Evolutionary conservation across 148 eudicot genomes (phyloP).

Genomic region (Rhododendron simsii): DNA sequence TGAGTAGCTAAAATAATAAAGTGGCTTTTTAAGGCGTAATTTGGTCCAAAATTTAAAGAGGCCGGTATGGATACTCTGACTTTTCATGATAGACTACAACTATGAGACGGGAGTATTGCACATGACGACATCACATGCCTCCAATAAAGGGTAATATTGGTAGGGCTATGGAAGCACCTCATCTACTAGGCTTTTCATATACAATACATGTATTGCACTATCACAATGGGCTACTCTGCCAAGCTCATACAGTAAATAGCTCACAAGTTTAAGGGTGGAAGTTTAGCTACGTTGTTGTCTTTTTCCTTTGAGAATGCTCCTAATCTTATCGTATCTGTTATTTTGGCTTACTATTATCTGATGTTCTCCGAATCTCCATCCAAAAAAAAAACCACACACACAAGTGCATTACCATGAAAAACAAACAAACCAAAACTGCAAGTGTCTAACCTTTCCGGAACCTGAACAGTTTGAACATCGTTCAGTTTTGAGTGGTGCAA

Average conservation of each 20-base stretch:
- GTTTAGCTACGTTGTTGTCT: neutral
- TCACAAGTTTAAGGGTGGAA: neutral
- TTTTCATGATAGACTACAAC: neutral
- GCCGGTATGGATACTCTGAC: neutral
- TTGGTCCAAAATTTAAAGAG: no score
- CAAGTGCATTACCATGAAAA: neutral
- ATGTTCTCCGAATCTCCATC: neutral
- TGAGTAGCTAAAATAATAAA: no score
- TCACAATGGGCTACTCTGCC: neutral
- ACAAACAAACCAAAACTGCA: neutral
- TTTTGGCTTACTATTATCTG: neutral
- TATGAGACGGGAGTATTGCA: neutral
- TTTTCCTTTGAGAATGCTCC: neutral
- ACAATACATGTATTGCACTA: neutral
- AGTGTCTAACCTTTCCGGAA: constrained; percentile 68
- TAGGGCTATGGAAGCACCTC: neutral
- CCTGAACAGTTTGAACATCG: constrained; percentile 77
- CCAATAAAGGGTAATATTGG: neutral
- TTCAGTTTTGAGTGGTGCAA: constrained; percentile 68
- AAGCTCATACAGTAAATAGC: neutral
- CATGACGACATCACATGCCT: neutral
- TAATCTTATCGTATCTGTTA: neutral
- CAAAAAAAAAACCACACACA: neutral
- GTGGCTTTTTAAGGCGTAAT: no score
- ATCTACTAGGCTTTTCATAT: neutral